A percentile compares a stretch with the other conserved stretches of the same genome.
Evolutionary conservation across 2,329 filamentous ascomycete species (phyloP).

Genomic region (Xylariaceae sp.): DNA sequence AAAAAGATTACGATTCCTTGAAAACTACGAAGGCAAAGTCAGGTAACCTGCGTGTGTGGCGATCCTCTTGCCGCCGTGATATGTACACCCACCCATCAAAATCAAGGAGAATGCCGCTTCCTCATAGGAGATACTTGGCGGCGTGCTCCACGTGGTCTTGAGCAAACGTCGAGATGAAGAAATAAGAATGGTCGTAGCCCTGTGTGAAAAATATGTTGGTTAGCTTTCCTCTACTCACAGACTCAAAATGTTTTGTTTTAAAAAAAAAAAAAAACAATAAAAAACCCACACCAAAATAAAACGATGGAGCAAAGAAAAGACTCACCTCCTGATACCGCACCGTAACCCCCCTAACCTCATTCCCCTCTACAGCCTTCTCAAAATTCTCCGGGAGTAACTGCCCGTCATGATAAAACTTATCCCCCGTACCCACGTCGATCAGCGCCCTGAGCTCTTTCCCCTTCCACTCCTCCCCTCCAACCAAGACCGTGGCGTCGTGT

Average conservation of each 20-base stretch:
- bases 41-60: too few species aligned
- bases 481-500: conserved; percentile 87
- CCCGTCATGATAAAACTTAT: conserved; percentile 93
- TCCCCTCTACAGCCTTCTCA: conserved; percentile 68
- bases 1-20: conserved; percentile 1
- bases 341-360: conserved; percentile 65
- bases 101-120: not conserved
- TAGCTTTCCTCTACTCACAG: too few species aligned
- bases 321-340: conserved; percentile 74
- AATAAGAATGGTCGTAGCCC: conserved; percentile 97
- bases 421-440: conserved; percentile 88
- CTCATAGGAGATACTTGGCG: conserved; percentile 67
- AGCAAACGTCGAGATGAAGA: conserved; percentile 85
- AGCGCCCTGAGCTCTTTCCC: conserved; percentile 62
- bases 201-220: conserved; percentile 28
- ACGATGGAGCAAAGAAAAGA: conserved; percentile 5
- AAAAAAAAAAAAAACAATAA: not conserved
- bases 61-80: not conserved
- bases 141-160: conserved; percentile 89
- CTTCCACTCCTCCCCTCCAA: conserved; percentile 63
- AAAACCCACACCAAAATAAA: not conserved
- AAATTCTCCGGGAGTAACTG: conserved; percentile 95
- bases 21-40: too few species aligned
- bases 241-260: not conserved
- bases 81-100: not conserved